Evolutionary conservation across 2,329 filamentous ascomycete species (phyloP).

Genomic region (Ilyonectria destructans): DNA sequence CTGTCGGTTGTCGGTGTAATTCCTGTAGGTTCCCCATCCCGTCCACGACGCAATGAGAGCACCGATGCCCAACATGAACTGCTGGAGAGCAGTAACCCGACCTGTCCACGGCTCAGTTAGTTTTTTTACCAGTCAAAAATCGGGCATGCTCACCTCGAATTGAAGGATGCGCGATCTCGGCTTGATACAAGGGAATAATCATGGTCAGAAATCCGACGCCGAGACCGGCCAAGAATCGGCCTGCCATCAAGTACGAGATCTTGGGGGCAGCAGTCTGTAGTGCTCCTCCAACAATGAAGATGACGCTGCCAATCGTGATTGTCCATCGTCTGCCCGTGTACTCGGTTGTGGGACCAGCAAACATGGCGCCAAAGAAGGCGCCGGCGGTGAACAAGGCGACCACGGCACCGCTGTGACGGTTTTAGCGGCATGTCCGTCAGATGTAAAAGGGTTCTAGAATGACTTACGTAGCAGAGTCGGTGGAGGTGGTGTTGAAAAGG

Average conservation of each 20-base stretch:
- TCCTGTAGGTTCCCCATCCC: slow-evolving; percentile 65
- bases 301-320: slow-evolving; percentile 77
- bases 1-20: slow-evolving; percentile 49
- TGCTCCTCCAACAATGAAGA: slow-evolving; percentile 81
- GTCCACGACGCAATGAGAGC: slow-evolving; percentile 82
- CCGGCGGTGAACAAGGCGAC: slow-evolving; percentile 33
- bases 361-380: slow-evolving; percentile 33
- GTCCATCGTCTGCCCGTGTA: slow-evolving; percentile 78
- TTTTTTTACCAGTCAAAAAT: background rate
- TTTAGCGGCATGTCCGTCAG: background rate
- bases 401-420: slow-evolving; percentile 21
- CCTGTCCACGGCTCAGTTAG: background rate
- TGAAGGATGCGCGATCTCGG: slow-evolving; percentile 82
- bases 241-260: slow-evolving; percentile 77
- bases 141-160: slow-evolving; percentile 75
- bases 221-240: slow-evolving; percentile 78
- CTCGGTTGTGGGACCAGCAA: slow-evolving; percentile 57
- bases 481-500: slow-evolving; percentile 19
- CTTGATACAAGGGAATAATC: slow-evolving; percentile 77
- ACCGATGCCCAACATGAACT: slow-evolving; percentile 87
- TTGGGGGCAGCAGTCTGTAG: slow-evolving; percentile 79
- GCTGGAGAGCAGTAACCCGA: slow-evolving; percentile 79
- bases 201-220: slow-evolving; percentile 63
- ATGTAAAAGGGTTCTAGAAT: background rate
- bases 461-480: slow-evolving; percentile 28